phyloP scores from a whole-genome alignment of 169 alveolate species.

The Plasmodium reichenowi region DNA sequence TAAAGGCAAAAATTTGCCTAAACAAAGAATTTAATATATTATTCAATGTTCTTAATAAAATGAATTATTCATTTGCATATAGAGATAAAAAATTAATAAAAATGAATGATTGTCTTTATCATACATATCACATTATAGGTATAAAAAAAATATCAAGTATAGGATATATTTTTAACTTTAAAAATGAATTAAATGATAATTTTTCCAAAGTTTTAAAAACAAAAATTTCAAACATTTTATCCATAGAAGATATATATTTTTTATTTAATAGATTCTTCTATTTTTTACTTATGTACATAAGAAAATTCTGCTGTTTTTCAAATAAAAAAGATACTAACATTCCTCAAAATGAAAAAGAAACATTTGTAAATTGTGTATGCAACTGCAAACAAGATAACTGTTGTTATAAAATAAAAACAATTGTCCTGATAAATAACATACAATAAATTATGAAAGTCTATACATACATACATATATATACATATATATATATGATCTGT shows the following conservation, averaged over 20 bases:
- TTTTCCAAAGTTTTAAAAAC: slow-evolving; percentile 74
- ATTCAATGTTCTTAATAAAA: slow-evolving; percentile 49
- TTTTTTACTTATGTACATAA: slow-evolving; percentile 44
- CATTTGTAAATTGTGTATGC: slow-evolving; percentile 8
- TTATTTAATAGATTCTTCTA: slow-evolving; percentile 61
- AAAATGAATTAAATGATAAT: slow-evolving; percentile 57
- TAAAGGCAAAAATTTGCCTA: slow-evolving; percentile 4
- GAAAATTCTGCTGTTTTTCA: slow-evolving; percentile 48
- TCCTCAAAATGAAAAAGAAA: background rate
- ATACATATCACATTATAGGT: slow-evolving; percentile 72
- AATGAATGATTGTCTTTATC: slow-evolving; percentile 61
- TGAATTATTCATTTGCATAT: slow-evolving; percentile 52
- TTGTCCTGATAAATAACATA: slow-evolving; percentile 6
- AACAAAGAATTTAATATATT: slow-evolving; percentile 10
- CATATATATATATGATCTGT: too few species aligned
- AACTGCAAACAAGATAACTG: slow-evolving; percentile 33
- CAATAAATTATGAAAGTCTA: too few species aligned
- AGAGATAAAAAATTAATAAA: slow-evolving; percentile 63
- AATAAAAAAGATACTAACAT: background rate
- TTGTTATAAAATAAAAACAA: slow-evolving; percentile 71
- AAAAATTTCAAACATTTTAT: slow-evolving; percentile 41
- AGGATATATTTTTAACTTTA: slow-evolving; percentile 60
- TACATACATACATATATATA: too few species aligned
- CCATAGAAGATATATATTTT: slow-evolving; percentile 45
- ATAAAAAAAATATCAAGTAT: slow-evolving; percentile 39